phyloP scores from a whole-genome alignment of 176 grass and related monocot genomes.

The Aegilops sharonensis region DNA sequence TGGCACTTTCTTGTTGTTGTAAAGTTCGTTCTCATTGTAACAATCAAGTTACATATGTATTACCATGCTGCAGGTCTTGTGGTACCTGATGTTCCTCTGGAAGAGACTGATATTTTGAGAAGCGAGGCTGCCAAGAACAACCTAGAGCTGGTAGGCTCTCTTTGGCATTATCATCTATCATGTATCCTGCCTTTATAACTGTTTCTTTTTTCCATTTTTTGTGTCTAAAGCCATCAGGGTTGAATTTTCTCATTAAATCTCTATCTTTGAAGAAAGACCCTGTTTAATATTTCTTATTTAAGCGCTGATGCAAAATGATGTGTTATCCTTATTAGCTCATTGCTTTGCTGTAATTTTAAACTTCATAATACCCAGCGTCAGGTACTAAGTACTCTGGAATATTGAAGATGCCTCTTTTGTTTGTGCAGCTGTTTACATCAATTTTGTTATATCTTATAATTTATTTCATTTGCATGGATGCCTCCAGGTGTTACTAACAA shows the following conservation, averaged over 20 bases:
- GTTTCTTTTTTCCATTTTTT: constrained; percentile 2
- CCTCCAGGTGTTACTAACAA: constrained; percentile 85
- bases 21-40: constrained; percentile 2
- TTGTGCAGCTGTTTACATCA: background rate
- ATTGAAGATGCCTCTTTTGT: background rate
- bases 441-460: constrained; percentile 14
- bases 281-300: background rate
- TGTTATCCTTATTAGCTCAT: background rate
- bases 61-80: constrained; percentile 71
- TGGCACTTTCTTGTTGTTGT: background rate
- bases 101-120: constrained; percentile 84
- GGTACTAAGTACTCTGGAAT: background rate
- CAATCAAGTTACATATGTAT: background rate
- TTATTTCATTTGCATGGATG: constrained; percentile 34
- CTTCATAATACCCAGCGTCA: background rate
- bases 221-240: background rate
- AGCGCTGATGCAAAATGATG: background rate
- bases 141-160: constrained; percentile 80
- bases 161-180: background rate
- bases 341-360: background rate
- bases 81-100: constrained; percentile 95
- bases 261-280: background rate
- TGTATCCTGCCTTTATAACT: background rate
- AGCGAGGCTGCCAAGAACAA: constrained; percentile 83
- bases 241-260: background rate